These are phyloP conservation scores for Ogataea populi-albae DNA, from an alignment of 805 yeast genomes.

Conservation along the genomic window DNA sequence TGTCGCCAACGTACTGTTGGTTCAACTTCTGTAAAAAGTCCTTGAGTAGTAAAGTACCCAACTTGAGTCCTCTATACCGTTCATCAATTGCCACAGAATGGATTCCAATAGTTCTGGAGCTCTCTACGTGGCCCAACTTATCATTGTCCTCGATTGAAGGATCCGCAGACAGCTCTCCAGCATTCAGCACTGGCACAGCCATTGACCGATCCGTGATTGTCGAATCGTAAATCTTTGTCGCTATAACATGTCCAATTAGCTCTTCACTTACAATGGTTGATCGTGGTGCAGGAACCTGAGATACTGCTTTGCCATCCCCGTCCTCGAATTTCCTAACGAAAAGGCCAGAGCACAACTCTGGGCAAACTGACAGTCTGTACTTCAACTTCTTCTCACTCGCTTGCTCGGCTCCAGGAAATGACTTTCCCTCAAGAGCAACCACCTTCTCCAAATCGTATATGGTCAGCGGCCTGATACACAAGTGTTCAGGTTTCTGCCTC, in stretches of 20 bases:
- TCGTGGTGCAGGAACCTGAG: slow-evolving; percentile 39
- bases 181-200: slow-evolving; percentile 48
- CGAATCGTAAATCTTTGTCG: slow-evolving; percentile 59
- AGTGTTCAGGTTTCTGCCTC: slow-evolving; percentile 48
- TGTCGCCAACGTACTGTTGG: slow-evolving; percentile 81
- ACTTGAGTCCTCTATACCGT: slow-evolving; percentile 72
- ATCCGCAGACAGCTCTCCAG: slow-evolving; percentile 20
- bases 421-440: slow-evolving; percentile 55
- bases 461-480: slow-evolving; percentile 74
- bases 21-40: slow-evolving; percentile 89
- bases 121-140: slow-evolving; percentile 66
- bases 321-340: slow-evolving; percentile 66
- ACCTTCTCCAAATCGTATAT: slow-evolving; percentile 68
- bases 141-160: slow-evolving; percentile 18
- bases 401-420: slow-evolving; percentile 71
- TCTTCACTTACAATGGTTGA: slow-evolving; percentile 56
- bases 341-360: slow-evolving; percentile 87
- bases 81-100: slow-evolving; percentile 81
- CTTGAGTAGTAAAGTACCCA: slow-evolving; percentile 78
- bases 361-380: slow-evolving; percentile 77
- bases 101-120: slow-evolving; percentile 69
- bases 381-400: slow-evolving; percentile 58
- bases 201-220: slow-evolving; percentile 56
- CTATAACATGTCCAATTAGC: slow-evolving; percentile 76
- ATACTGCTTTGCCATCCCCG: slow-evolving; percentile 22